Conservation (phyloP, 805 yeast genomes). For the Scheffersomyces stipitis region DNA sequence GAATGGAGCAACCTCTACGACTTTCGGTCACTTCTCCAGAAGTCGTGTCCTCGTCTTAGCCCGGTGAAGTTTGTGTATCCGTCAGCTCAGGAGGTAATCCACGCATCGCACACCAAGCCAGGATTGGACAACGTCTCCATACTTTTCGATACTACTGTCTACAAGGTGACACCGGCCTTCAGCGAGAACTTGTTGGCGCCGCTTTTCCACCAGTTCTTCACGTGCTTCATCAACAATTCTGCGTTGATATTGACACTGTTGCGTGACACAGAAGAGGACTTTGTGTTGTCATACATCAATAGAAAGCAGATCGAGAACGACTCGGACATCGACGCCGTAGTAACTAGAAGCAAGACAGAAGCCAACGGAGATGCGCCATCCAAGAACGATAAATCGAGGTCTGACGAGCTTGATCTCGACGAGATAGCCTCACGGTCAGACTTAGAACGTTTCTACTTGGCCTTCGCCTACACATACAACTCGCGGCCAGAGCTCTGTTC, state of each 20-base stretch:
- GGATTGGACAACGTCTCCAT: conserved; percentile 25
- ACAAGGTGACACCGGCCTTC: conserved; percentile 19
- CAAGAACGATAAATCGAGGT: conserved; percentile 7
- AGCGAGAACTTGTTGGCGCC: conserved; percentile 35
- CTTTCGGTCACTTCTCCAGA: conserved; percentile 64
- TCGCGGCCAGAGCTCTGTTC: conserved; percentile 58
- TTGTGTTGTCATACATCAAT: conserved; percentile 50
- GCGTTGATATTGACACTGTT: conserved; percentile 66
- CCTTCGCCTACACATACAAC: conserved; percentile 67
- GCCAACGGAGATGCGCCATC: neutral
- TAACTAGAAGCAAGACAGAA: neutral
- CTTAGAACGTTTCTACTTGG: conserved; percentile 79
- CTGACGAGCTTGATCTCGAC: conserved; percentile 46
- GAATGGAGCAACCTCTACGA: conserved; percentile 58
- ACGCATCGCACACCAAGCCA: conserved; percentile 26
- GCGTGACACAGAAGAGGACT: conserved; percentile 74
- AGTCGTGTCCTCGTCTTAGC: conserved; percentile 57
- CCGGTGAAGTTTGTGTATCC: conserved; percentile 55
- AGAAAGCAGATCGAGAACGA: conserved; percentile 10
- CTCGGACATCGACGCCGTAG: conserved; percentile 2
- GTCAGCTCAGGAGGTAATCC: conserved; percentile 33
- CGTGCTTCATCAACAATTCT: conserved; percentile 57
- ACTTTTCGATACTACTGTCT: conserved; percentile 27
- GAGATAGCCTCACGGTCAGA: conserved; percentile 74
- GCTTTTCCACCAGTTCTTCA: conserved; percentile 51